Evolutionary conservation across 2,329 filamentous ascomycete genomes (phyloP).

Genomic region (Huntiella moniliformis): DNA sequence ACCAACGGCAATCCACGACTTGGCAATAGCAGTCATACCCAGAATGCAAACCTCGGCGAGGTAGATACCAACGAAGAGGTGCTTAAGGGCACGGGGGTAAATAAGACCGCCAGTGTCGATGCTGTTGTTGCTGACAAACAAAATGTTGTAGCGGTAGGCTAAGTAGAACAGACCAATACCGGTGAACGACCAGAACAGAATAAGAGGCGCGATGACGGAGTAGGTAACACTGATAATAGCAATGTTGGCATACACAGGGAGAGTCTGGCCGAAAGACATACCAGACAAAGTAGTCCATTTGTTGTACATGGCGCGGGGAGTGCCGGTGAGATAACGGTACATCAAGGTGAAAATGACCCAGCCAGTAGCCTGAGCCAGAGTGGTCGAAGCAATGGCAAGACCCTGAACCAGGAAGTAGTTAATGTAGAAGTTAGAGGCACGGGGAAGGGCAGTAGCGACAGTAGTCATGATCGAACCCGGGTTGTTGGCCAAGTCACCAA

Average conservation of each 20-base stretch:
- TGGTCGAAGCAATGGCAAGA: conserved; percentile 53
- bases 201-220: conserved; percentile 64
- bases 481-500: conserved; percentile 40
- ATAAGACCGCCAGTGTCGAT: conserved; percentile 79
- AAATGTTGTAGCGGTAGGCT: conserved; percentile 70
- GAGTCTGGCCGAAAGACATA: conserved; percentile 59
- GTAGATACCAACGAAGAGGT: conserved; percentile 67
- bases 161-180: conserved; percentile 66
- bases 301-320: conserved; percentile 58
- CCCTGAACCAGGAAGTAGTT: conserved; percentile 78
- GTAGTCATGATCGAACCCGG: conserved; percentile 43
- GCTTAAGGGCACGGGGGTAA: conserved; percentile 76
- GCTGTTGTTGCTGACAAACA: conserved; percentile 60
- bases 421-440: conserved; percentile 83
- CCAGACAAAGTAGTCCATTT: conserved; percentile 51
- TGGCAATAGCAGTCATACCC: conserved; percentile 57
- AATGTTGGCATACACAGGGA: conserved; percentile 58
- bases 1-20: conserved; percentile 48
- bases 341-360: conserved; percentile 49
- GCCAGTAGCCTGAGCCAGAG: conserved; percentile 48
- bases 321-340: conserved; percentile 54
- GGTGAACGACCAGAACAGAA: conserved; percentile 61
- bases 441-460: conserved; percentile 57
- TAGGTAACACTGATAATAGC: conserved; percentile 61
- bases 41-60: conserved; percentile 62